Conservation (phyloP, 2,329 filamentous ascomycete species). For the Hansfordia pulvinata region DNA sequence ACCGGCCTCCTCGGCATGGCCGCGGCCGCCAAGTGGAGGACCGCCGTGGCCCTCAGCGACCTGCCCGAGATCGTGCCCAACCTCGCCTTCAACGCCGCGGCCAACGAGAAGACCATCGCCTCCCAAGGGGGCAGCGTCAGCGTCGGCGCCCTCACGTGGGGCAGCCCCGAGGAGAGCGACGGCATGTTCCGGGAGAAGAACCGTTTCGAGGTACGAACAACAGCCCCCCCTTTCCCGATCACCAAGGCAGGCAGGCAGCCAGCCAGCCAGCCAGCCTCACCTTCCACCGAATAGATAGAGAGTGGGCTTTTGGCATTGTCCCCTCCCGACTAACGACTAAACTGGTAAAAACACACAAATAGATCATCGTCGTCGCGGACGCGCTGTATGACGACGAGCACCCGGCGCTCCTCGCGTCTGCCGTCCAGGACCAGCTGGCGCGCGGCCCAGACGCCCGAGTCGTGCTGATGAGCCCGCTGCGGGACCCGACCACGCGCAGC, state of each 20-base stretch:
- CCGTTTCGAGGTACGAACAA: conserved; percentile 41
- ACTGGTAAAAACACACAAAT: conserved; percentile 2
- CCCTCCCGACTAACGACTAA: conserved; percentile 2
- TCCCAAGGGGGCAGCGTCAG: conserved; percentile 40
- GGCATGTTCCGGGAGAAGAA: conserved; percentile 27
- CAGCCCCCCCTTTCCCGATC: no score
- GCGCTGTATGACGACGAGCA: conserved; percentile 79
- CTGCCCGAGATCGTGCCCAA: conserved; percentile 75
- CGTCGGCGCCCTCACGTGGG: conserved; percentile 65
- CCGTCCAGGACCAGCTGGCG: conserved; percentile 56
- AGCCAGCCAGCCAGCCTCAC: no score
- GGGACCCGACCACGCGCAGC: conserved; percentile 50
- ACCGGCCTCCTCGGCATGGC: conserved; percentile 85
- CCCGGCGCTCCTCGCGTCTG: conserved; percentile 56
- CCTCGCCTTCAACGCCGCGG: conserved; percentile 55
- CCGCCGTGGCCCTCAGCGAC: conserved; percentile 64
- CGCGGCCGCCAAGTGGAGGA: conserved; percentile 58
- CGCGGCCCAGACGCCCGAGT: conserved; percentile 44
- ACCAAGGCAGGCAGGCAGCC: no score
- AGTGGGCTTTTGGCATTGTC: no score
- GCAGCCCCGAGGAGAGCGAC: conserved; percentile 26
- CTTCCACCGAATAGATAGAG: no score
- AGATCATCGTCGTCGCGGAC: conserved; percentile 75
- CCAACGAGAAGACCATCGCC: conserved; percentile 45
- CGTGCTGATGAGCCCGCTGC: conserved; percentile 68